Conservation (phyloP, 495 filamentous ascomycete species). For the Aspergillus indologenus region DNA sequence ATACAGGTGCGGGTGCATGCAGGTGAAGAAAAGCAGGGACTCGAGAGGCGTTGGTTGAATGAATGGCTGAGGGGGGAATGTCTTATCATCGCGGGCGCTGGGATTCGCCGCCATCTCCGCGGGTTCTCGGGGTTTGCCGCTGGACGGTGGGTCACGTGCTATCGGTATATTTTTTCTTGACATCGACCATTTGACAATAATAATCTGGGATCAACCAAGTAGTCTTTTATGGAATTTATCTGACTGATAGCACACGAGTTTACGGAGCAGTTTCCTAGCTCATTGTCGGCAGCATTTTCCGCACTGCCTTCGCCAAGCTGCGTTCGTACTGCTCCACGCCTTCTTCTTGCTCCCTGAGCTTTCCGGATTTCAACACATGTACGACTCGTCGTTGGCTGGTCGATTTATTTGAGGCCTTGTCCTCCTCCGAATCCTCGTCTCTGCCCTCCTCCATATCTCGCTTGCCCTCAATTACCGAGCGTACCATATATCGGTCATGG, state of each 20-base stretch:
- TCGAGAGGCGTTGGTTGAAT: neutral
- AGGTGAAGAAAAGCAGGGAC: neutral
- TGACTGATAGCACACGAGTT: neutral
- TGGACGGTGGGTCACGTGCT: neutral
- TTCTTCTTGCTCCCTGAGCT: slow-evolving; percentile 50
- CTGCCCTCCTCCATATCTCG: slow-evolving; percentile 37
- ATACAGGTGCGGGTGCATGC: neutral
- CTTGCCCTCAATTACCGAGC: slow-evolving; percentile 64
- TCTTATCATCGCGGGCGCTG: neutral
- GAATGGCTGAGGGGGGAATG: neutral
- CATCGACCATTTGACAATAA: neutral
- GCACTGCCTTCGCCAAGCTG: slow-evolving; percentile 56
- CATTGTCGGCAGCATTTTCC: slow-evolving; percentile 33
- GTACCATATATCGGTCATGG: slow-evolving; percentile 75
- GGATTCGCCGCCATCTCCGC: slow-evolving; percentile 1
- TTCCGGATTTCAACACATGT: slow-evolving; percentile 56
- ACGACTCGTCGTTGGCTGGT: slow-evolving; percentile 53
- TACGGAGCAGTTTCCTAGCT: slow-evolving; percentile 5
- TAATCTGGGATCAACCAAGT: neutral
- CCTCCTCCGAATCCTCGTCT: slow-evolving; percentile 51
- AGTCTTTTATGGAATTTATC: too few relatives aligned
- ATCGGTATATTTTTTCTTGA: neutral
- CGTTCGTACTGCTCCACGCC: slow-evolving; percentile 65
- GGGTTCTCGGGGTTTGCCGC: neutral
- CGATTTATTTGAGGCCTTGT: slow-evolving; percentile 45